Percentiles rank a stretch among this genome's conserved stretches.
Conservation (phyloP, 2,329 filamentous ascomycete genomes). For the Fusarium solani-melongenae region DNA sequence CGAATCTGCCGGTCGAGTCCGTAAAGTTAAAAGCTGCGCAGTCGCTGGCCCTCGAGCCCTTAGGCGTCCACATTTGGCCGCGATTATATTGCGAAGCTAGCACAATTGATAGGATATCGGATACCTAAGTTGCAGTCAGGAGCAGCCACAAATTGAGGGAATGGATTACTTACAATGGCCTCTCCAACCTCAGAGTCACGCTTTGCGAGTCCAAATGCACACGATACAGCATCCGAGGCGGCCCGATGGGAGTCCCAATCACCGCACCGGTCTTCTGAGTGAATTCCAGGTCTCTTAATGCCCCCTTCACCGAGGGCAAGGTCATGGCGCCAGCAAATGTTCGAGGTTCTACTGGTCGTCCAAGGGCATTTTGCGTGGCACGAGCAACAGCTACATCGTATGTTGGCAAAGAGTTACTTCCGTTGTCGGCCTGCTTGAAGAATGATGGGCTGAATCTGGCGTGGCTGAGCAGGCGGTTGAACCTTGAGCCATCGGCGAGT, state of each 20-base stretch:
- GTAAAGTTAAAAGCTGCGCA: background rate
- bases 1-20: background rate
- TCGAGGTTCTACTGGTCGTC: background rate
- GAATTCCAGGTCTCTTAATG: slow-evolving; percentile 6
- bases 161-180: background rate
- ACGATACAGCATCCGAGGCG: background rate
- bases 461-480: slow-evolving; percentile 3
- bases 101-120: background rate
- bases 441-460: background rate
- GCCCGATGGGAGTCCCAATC: background rate
- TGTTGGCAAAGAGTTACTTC: background rate
- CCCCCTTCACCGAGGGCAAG: background rate
- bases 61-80: background rate
- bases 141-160: background rate
- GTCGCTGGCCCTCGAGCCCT: background rate
- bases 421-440: background rate
- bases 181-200: slow-evolving; percentile 2
- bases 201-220: background rate
- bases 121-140: slow-evolving; percentile 1
- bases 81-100: slow-evolving; percentile 6
- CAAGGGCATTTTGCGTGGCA: background rate
- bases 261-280: background rate
- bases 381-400: background rate
- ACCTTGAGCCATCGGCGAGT: background rate
- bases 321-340: background rate